A percentile compares a stretch with the other conserved stretches of the same genome.
These are phyloP conservation scores for Mycena rebaudengoi DNA, from an alignment of 768 basidiomycete genomes.

Conservation along the genomic window DNA sequence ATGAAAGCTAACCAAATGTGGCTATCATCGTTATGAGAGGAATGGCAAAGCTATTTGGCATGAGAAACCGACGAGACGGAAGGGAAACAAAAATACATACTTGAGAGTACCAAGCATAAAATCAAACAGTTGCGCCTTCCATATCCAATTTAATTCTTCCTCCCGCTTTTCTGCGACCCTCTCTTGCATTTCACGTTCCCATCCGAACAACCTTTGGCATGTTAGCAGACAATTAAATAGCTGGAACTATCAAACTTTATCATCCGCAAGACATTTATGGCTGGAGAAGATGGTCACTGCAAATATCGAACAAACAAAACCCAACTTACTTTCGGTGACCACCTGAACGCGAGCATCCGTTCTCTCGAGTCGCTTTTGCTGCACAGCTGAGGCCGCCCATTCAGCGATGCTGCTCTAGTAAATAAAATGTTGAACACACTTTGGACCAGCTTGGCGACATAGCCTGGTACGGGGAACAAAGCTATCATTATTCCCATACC, in stretches of 20 bases:
- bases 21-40: constrained; percentile 72
- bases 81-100: constrained; percentile 38
- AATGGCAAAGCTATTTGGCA: constrained; percentile 55
- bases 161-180: constrained; percentile 66
- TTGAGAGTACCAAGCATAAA: constrained; percentile 54
- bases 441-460: constrained; percentile 58
- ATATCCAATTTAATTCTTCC: constrained; percentile 64
- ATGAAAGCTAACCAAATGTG: constrained; percentile 53
- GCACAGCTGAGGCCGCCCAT: constrained; percentile 38
- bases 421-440: constrained; percentile 4
- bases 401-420: neutral
- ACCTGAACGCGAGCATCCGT: constrained; percentile 69
- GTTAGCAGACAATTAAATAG: neutral
- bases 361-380: constrained; percentile 59
- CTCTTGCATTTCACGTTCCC: constrained; percentile 66
- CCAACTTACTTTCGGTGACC: constrained; percentile 63
- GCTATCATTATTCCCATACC: constrained; percentile 51
- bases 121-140: constrained; percentile 60
- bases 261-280: constrained; percentile 68
- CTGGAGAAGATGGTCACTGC: constrained; percentile 39
- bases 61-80: neutral
- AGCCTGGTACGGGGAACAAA: constrained; percentile 65
- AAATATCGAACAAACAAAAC: constrained; percentile 26
- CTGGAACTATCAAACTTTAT: constrained; percentile 50
- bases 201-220: constrained; percentile 57